These are phyloP conservation scores for Hyphopichia burtonii DNA, from an alignment of 1,139 yeast genomes.

Conservation along the genomic window DNA sequence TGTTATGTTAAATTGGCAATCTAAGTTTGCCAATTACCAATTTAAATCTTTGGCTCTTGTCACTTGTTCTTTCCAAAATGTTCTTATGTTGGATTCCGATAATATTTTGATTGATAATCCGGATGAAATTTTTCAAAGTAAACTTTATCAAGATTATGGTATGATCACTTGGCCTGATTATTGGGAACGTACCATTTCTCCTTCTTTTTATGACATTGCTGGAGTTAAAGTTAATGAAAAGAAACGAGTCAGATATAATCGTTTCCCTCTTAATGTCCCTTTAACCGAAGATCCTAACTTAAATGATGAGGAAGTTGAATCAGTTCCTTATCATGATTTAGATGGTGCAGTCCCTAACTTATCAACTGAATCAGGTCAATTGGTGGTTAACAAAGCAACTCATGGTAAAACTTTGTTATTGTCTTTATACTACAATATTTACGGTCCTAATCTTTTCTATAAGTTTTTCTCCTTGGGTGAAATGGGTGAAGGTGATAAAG, in stretches of 20 bases:
- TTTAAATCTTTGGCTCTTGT: slow-evolving; percentile 41
- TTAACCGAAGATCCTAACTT: slow-evolving; percentile 8
- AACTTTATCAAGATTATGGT: slow-evolving; percentile 55
- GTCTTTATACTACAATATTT: slow-evolving; percentile 53
- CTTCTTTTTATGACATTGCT: slow-evolving; percentile 65
- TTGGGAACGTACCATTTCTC: slow-evolving; percentile 75
- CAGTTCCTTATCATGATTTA: slow-evolving; percentile 47
- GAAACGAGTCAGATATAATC: slow-evolving; percentile 22
- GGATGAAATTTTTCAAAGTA: slow-evolving; percentile 47
- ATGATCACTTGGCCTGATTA: slow-evolving; percentile 81
- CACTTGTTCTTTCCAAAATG: slow-evolving; percentile 42
- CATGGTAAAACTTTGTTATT: slow-evolving; percentile 54
- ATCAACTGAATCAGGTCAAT: slow-evolving; percentile 66
- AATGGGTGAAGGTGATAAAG: slow-evolving; percentile 69
- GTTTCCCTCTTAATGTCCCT: slow-evolving; percentile 18
- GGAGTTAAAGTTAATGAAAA: slow-evolving; percentile 35
- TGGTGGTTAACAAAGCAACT: slow-evolving; percentile 50
- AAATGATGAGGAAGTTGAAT: slow-evolving; percentile 10
- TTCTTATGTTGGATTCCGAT: slow-evolving; percentile 43
- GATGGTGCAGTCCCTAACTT: slow-evolving; percentile 58
- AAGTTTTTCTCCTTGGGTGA: slow-evolving; percentile 58
- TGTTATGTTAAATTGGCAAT: slow-evolving; percentile 32
- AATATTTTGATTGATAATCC: slow-evolving; percentile 38
- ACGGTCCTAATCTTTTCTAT: slow-evolving; percentile 58
- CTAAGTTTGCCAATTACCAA: slow-evolving; percentile 33